Base-by-base conservation (phyloP, 441 rosid genomes). In the Isatis lusitanica region DNA sequence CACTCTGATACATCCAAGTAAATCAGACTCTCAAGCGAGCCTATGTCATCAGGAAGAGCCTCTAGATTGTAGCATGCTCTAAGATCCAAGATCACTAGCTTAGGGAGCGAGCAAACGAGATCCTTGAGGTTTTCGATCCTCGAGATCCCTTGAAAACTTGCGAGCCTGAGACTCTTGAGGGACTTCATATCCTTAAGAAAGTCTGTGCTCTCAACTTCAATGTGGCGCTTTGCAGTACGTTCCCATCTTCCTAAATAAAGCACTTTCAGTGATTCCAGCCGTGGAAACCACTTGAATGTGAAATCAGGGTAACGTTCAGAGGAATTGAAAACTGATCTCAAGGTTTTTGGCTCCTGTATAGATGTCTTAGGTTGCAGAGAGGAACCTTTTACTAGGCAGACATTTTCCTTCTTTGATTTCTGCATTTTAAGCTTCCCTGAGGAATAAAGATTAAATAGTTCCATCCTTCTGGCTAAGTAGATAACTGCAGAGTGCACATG, bases 101-200 rank as follows among this genome's bases (percentile, higher is more conserved):
- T 66, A 1, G 56, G 36, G 24, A 81, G 89, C n/a, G 46, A 38
- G 50, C 83, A 76, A 2, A 78, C 28, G 15, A 68, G 11, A 2
- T 64, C 42, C 0, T 85, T 81, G 35, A 85, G 86, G 79, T 59
- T 69, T 7, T 68, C 47, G 7, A 90, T 83, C 75, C 83, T 81
- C 10, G 90, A 90, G 66, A 90, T 80, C 44, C 93, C 90, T 76
- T 85, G 88, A 46, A 90, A 81, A 69, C 87, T 85, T 40, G 82
- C 80, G 13, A 83, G 82, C 84, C 71, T 88, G 33, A 85, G 57
- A 1, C 69, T 65, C 65, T 70, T 79, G 66, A 85, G 55, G 2
- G 13, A 2, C 79, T 79, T 85, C 61, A 82, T 71, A 12, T 78
- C 77, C 58, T 81, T 70, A 35, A 90, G 75, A 79, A 79, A 85